Percentiles rank a stretch among this genome's conserved stretches.
Evolutionary conservation across 805 yeast genomes (phyloP).

Genomic region (Zygoascus ofunaensis): DNA sequence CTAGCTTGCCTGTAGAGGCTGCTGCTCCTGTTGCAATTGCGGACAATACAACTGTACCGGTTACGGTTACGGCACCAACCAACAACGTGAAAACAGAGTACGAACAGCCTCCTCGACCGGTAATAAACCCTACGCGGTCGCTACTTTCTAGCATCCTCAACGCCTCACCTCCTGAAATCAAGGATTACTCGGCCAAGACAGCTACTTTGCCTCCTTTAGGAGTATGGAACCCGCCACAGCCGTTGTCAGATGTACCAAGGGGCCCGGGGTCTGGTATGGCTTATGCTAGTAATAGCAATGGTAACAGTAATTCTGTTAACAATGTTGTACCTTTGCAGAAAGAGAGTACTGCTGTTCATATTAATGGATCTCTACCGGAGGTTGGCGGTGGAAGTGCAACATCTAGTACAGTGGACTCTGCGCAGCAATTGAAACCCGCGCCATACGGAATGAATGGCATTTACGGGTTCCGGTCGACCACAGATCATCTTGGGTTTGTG

Average conservation of each 20-base stretch:
- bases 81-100: background rate
- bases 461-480: conserved; percentile 3
- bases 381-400: background rate
- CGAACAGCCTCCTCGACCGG: conserved; percentile 14
- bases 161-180: background rate
- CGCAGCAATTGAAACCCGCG: background rate
- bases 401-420: background rate
- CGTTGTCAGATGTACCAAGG: background rate
- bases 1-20: background rate
- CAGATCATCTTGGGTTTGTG: background rate
- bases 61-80: too few relatives aligned
- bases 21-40: too few relatives aligned
- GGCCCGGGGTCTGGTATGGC: background rate
- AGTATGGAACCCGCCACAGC: background rate
- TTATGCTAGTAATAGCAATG: too few relatives aligned
- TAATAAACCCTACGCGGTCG: conserved; percentile 15
- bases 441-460: background rate
- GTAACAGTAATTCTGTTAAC: background rate
- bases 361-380: background rate
- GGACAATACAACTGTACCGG: too few relatives aligned
- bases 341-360: background rate
- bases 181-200: background rate
- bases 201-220: conserved; percentile 9
- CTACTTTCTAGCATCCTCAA: conserved; percentile 15
- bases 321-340: background rate